phyloP scores from a whole-genome alignment of 305 asterid species.

The Euphrasia arctica region DNA sequence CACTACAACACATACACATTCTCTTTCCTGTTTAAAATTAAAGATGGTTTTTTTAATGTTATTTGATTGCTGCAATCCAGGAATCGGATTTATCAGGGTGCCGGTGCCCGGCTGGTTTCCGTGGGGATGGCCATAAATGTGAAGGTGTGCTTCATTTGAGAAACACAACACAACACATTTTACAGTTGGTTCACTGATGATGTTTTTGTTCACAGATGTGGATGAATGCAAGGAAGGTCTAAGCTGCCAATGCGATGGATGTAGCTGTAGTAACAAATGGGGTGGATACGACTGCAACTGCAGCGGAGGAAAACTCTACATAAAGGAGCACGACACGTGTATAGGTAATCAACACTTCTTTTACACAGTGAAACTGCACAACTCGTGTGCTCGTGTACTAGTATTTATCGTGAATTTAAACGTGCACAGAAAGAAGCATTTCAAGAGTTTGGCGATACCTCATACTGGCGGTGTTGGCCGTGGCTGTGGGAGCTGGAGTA shows the following conservation, averaged over 20 bases:
- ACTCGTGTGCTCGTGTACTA: too few relatives aligned
- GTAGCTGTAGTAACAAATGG: conserved; percentile 79
- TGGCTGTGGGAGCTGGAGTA: conserved; percentile 47
- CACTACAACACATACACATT: neutral
- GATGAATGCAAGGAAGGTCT: conserved; percentile 75
- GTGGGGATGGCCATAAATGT: conserved; percentile 78
- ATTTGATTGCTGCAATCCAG: conserved; percentile 30
- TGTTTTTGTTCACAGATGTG: conserved; percentile 42
- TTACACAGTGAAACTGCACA: too few relatives aligned
- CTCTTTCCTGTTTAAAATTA: neutral
- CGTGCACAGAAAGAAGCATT: conserved; percentile 54
- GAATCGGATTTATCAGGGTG: conserved; percentile 68
- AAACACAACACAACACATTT: neutral
- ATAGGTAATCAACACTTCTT: conserved; percentile 43
- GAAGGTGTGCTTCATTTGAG: conserved; percentile 44
- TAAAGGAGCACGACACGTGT: conserved; percentile 75
- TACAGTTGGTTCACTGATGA: neutral
- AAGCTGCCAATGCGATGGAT: conserved; percentile 76
- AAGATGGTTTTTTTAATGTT: neutral
- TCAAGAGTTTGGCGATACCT: conserved; percentile 52
- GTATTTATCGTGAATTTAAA: neutral
- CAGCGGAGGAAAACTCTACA: conserved; percentile 62
- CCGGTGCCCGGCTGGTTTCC: conserved; percentile 73
- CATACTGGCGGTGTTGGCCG: conserved; percentile 48
- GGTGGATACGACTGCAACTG: conserved; percentile 80